phyloP scores from a whole-genome alignment of 768 basidiomycete species.

The Kwoniella sp. region DNA sequence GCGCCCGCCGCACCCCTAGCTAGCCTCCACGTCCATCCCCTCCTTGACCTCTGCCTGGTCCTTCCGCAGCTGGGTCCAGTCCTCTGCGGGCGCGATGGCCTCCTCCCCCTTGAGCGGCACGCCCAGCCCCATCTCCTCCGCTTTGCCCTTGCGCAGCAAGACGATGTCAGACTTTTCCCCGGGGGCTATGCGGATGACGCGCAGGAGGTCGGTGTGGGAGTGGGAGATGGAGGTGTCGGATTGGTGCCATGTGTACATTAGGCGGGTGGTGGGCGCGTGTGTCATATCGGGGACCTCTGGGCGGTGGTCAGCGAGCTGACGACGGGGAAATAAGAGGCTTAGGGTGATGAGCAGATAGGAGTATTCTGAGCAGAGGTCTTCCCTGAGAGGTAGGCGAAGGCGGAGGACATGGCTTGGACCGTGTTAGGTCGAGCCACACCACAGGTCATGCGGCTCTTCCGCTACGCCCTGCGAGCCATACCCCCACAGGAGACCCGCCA shows the following conservation, averaged over 20 bases:
- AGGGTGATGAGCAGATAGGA: too few relatives aligned
- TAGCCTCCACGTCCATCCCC: slow-evolving; percentile 6
- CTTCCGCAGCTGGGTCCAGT: slow-evolving; percentile 26
- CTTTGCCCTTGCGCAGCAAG: slow-evolving; percentile 1
- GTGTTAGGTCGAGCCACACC: background rate
- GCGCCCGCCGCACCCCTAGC: too few relatives aligned
- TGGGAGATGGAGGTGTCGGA: slow-evolving; percentile 27
- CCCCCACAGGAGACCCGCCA: too few relatives aligned
- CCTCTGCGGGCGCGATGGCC: slow-evolving; percentile 16
- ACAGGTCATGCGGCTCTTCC: too few relatives aligned
- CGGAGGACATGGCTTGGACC: background rate
- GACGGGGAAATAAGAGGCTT: too few relatives aligned
- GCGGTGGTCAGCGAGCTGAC: too few relatives aligned
- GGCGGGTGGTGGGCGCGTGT: slow-evolving; percentile 36
- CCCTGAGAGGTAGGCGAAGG: too few relatives aligned
- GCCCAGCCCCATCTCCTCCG: slow-evolving; percentile 10
- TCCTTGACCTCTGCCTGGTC: background rate
- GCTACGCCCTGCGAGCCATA: too few relatives aligned
- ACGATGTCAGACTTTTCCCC: background rate
- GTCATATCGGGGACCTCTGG: slow-evolving; percentile 49
- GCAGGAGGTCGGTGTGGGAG: slow-evolving; percentile 40
- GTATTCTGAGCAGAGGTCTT: too few relatives aligned
- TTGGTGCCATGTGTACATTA: slow-evolving; percentile 42
- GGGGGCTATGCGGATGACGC: slow-evolving; percentile 17
- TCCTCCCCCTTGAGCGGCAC: slow-evolving; percentile 5